Conservation (phyloP, 2,329 filamentous ascomycete genomes). For the Cladosporium sp. region DNA sequence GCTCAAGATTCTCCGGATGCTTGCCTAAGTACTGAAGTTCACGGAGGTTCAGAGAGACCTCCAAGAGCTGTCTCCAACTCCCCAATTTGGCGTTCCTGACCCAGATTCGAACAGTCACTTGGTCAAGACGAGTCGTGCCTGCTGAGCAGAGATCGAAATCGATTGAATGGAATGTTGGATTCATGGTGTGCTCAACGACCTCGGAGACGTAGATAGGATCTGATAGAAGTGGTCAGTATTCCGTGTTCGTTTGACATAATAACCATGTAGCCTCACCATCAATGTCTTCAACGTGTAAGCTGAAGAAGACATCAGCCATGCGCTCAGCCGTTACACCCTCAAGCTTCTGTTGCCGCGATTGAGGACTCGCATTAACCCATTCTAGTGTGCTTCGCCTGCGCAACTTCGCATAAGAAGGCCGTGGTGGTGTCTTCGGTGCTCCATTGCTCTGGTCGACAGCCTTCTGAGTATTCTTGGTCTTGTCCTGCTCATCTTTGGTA, state of each 20-base stretch:
- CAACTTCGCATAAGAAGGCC: slow-evolving; percentile 42
- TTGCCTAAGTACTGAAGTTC: slow-evolving; percentile 77
- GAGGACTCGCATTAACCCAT: slow-evolving; percentile 61
- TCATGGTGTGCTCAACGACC: slow-evolving; percentile 74
- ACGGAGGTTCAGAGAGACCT: slow-evolving; percentile 70
- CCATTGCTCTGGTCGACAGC: slow-evolving; percentile 8
- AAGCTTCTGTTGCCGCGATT: slow-evolving; percentile 69
- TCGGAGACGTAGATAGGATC: slow-evolving; percentile 92
- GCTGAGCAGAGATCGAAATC: slow-evolving; percentile 67
- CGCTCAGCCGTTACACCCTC: slow-evolving; percentile 69
- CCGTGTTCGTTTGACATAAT: not conserved
- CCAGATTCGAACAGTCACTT: slow-evolving; percentile 73
- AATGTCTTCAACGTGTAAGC: slow-evolving; percentile 68
- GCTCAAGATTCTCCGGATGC: slow-evolving; percentile 61
- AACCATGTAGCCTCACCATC: slow-evolving; percentile 34
- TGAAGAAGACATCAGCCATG: slow-evolving; percentile 88
- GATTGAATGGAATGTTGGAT: slow-evolving; percentile 86
- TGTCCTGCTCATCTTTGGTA: not conserved
- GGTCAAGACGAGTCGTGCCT: slow-evolving; percentile 63
- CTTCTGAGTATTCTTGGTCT: not conserved
- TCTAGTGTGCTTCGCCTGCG: slow-evolving; percentile 62
- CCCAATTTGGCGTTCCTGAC: slow-evolving; percentile 57
- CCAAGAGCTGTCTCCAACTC: slow-evolving; percentile 65
- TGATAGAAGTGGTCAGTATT: slow-evolving; percentile 30
- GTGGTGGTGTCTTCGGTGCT: slow-evolving; percentile 26